Evolutionary conservation across 306 rosid species (phyloP).

Genomic region (Dalbergia oliveri): DNA sequence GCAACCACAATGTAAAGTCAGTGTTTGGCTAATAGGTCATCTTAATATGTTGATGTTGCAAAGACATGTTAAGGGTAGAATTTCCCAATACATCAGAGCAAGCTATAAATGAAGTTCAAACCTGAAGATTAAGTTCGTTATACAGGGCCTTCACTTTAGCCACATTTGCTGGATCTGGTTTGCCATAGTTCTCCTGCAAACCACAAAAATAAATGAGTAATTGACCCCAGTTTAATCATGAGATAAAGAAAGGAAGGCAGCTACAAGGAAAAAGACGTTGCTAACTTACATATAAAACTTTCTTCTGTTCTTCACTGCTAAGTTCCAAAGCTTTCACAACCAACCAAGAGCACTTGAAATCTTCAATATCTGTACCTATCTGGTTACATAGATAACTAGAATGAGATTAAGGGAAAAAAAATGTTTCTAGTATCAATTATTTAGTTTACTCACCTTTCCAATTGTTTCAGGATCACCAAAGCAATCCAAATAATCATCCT

Average conservation of each 20-base stretch:
- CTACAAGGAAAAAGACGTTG: neutral
- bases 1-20: too few relatives aligned
- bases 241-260: constrained; percentile 1
- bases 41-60: constrained; percentile 11
- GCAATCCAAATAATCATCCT: constrained; percentile 99
- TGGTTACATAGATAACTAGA: constrained; percentile 50
- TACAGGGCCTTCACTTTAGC: constrained; percentile 80
- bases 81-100: constrained; percentile 10
- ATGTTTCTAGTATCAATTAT: constrained; percentile 20
- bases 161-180: constrained; percentile 66
- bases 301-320: constrained; percentile 77
- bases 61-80: neutral
- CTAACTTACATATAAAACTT: constrained; percentile 65
- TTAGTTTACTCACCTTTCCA: constrained; percentile 72
- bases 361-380: constrained; percentile 98
- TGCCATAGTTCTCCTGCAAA: constrained; percentile 84
- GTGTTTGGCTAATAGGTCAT: constrained; percentile 20
- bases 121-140: constrained; percentile 80
- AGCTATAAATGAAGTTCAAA: constrained; percentile 43
- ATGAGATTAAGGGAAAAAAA: constrained; percentile 41
- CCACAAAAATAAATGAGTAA: constrained; percentile 30
- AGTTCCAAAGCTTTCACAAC: constrained; percentile 88
- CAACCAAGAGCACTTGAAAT: constrained; percentile 98
- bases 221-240: constrained; percentile 28
- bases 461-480: constrained; percentile 83